These are phyloP conservation scores for Claviceps sp. DNA, from an alignment of 2,329 filamentous ascomycete genomes.

Conservation along the genomic window DNA sequence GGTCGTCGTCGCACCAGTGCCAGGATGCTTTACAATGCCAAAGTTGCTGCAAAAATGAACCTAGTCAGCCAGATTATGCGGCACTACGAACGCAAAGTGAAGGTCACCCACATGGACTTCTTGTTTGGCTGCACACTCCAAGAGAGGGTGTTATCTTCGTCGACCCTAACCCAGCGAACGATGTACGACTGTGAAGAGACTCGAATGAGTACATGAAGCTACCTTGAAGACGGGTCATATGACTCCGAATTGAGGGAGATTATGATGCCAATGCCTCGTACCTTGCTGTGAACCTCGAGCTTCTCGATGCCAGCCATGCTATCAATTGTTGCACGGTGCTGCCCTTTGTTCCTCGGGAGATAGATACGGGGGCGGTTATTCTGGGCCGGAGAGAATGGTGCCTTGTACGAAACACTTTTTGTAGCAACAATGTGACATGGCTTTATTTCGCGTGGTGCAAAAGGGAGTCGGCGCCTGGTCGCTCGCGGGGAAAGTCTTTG, in stretches of 20 bases:
- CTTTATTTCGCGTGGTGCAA: neutral
- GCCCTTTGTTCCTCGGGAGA: neutral
- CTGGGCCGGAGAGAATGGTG: neutral
- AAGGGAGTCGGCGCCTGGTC: neutral
- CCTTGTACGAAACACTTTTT: neutral
- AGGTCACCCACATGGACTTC: constrained; percentile 61
- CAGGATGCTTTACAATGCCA: constrained; percentile 93
- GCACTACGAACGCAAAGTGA: neutral
- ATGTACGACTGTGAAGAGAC: constrained; percentile 68
- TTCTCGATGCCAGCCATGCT: constrained; percentile 90
- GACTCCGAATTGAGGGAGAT: neutral
- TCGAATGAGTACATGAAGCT: constrained; percentile 8
- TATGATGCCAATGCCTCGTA: constrained; percentile 18
- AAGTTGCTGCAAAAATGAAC: constrained; percentile 52
- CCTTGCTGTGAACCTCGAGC: constrained; percentile 95
- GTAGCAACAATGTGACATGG: neutral
- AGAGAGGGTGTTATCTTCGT: constrained; percentile 81
- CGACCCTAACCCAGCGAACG: constrained; percentile 90
- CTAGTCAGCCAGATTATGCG: constrained; percentile 8
- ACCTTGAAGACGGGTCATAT: neutral
- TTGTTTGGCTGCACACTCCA: constrained; percentile 98
- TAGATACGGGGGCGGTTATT: neutral
- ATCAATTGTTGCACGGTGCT: neutral
- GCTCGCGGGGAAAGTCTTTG: neutral
- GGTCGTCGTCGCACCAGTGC: constrained; percentile 45